phyloP scores from a whole-genome alignment of 2,329 filamentous ascomycete species.

The Cercospora nicotianae region DNA sequence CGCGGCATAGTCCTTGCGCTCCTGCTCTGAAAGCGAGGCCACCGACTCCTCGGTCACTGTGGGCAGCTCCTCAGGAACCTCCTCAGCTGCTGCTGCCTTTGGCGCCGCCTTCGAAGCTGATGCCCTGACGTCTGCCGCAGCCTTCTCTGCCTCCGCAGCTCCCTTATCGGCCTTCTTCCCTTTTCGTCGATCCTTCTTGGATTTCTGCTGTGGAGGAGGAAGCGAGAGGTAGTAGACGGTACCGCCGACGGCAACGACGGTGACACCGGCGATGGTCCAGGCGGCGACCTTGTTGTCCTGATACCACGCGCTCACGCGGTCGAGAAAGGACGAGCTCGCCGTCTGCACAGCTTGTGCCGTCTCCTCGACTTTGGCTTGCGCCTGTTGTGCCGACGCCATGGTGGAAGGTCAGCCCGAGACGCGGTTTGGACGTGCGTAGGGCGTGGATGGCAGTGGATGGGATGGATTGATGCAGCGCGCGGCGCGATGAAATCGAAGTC shows the following conservation, averaged over 20 bases:
- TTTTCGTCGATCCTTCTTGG: constrained; percentile 88
- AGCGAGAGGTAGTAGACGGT: constrained; percentile 82
- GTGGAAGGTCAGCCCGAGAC: constrained; percentile 4
- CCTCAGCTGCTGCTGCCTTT: constrained; percentile 38
- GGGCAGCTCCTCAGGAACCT: constrained; percentile 49
- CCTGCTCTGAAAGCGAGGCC: constrained; percentile 53
- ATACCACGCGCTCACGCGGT: constrained; percentile 86
- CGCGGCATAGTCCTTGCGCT: constrained; percentile 81
- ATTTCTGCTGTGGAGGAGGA: constrained; percentile 52
- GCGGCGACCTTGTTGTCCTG: constrained; percentile 94
- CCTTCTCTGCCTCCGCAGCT: constrained; percentile 44
- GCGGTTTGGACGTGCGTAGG: constrained; percentile 2
- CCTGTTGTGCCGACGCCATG: constrained; percentile 24
- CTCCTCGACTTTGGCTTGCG: constrained; percentile 24
- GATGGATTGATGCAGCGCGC: constrained; percentile 11
- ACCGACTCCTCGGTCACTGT: constrained; percentile 51
- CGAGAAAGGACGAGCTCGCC: constrained; percentile 73
- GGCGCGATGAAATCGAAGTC: constrained; percentile 10
- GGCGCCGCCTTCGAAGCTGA: constrained; percentile 27
- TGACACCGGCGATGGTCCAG: constrained; percentile 94
- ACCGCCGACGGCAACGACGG: constrained; percentile 86
- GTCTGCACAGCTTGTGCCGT: constrained; percentile 39
- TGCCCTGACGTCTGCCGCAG: constrained; percentile 27
- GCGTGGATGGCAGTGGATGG: constrained; percentile 12
- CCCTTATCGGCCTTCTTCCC: constrained; percentile 69